Evolutionary conservation across 768 basidiomycete genomes (phyloP), one percentile per base, ranked within the genome.

Genomic region (Cubamyces lactineus): DNA sequence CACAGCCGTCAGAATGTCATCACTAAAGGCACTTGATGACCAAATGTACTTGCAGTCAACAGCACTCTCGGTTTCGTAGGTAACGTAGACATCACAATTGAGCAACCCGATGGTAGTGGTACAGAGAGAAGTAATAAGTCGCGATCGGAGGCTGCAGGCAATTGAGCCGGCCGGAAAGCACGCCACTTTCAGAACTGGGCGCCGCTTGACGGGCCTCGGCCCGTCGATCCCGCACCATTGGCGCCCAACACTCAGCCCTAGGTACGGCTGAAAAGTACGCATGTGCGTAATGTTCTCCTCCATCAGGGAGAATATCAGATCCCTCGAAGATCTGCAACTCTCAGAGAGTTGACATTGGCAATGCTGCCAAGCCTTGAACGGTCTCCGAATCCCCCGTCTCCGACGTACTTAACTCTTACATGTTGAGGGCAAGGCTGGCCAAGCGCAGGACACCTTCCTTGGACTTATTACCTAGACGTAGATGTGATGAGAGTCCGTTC

Each of bases 361-460:
- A 11, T 11, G 34, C 34, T 34, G 34, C 34, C 34, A 34, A 34
- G 28, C 42, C 42, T 12, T 19, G 19, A 16, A 3, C 17, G 8
- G 40, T 16, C 53, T 54, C n/a, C 53, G 6, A 42, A 2, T 17
- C 17, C 16, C 7, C 53, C 21, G 42, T 17, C 38, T 40, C 41
- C 46, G 5, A 6, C 46, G n/a, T 26, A 34, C 9, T 1, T 45
- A 9, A 23, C 7, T 45, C 24, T 71, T 61, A 75, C 53, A 72
- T 59, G 12, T 56, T 67, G 61, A 96, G 75, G 21, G 92, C 89
- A 62, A 82, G 76, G 73, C 79, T 80, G 6, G 95, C 96, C 71
- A 98, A 85, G 70, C 80, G 76, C 69, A 98, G 75, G 1, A 91
- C 92, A 23, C 96, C 96, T 42, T 92, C 92, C 77, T 85, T 91